These are phyloP conservation scores for Phlyctochytrium planicorne DNA, from an alignment of 192 early-diverging fungal species.

Conservation along the genomic window DNA sequence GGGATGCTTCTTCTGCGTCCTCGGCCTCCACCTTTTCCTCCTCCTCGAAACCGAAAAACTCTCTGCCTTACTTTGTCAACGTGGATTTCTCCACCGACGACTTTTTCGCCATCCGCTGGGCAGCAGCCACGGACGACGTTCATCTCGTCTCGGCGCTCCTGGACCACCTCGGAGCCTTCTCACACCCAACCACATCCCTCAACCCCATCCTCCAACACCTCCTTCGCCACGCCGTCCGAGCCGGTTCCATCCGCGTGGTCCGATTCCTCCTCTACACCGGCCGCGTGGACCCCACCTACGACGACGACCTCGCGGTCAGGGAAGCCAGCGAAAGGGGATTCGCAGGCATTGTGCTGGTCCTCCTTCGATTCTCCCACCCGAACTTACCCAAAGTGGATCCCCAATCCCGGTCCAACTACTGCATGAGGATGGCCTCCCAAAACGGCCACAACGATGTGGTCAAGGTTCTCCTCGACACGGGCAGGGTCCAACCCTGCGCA, in stretches of 20 bases:
- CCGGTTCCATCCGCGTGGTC: not conserved
- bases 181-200: no score
- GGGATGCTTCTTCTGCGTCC: no score
- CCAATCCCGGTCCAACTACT: not conserved
- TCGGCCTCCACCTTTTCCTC: not conserved
- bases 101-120: constrained; percentile 2
- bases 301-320: not conserved
- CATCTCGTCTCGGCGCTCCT: not conserved
- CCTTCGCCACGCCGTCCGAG: not conserved
- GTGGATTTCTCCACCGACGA: not conserved
- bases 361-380: not conserved
- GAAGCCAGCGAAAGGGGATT: not conserved
- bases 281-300: not conserved
- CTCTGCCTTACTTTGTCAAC: not conserved
- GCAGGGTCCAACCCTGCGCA: not conserved
- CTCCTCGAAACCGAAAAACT: not conserved
- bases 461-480: not conserved
- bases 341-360: not conserved
- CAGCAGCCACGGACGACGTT: not conserved
- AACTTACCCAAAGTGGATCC: not conserved
- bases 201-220: not conserved
- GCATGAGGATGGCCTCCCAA: not conserved
- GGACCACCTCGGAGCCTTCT: not conserved
- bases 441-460: not conserved
- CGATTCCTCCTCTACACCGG: not conserved